These are phyloP conservation scores for Cryptococcus sp. DNA, from an alignment of 1,284 basidiomycete genomes.

Conservation along the genomic window DNA sequence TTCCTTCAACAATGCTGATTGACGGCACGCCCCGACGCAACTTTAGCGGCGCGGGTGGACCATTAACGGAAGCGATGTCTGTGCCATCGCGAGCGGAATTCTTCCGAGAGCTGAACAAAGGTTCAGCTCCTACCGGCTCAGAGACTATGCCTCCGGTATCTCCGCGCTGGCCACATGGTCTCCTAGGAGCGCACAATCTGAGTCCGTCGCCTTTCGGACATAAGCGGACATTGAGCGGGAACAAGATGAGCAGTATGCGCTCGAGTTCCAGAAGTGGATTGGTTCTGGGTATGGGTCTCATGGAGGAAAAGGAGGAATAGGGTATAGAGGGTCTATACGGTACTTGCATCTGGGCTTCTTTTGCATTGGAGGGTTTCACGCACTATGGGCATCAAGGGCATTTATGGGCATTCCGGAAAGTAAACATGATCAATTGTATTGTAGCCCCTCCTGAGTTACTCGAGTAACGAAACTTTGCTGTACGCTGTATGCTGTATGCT, in stretches of 20 bases:
- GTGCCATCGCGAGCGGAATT: slow-evolving; percentile 41
- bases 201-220: slow-evolving; percentile 40
- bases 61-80: slow-evolving; percentile 23
- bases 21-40: slow-evolving; percentile 24
- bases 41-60: slow-evolving; percentile 16
- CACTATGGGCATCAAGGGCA: no score
- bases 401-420: no score
- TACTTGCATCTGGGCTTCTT: background rate
- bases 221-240: slow-evolving; percentile 29
- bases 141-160: slow-evolving; percentile 12
- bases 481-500: no score
- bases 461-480: no score
- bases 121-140: slow-evolving; percentile 2
- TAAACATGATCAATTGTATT: no score
- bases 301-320: slow-evolving; percentile 28
- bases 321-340: background rate
- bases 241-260: slow-evolving; percentile 37
- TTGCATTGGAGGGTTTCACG: background rate
- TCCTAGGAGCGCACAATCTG: slow-evolving; percentile 32
- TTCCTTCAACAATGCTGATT: slow-evolving; percentile 29
- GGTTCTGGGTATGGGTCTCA: slow-evolving; percentile 16
- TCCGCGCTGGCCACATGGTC: slow-evolving; percentile 25
- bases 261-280: slow-evolving; percentile 35
- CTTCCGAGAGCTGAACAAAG: slow-evolving; percentile 36
- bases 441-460: no score